Percentiles rank a stretch among this genome's conserved stretches.
Conservation (phyloP, 345 rosid species). For the Brassica carinata region DNA sequence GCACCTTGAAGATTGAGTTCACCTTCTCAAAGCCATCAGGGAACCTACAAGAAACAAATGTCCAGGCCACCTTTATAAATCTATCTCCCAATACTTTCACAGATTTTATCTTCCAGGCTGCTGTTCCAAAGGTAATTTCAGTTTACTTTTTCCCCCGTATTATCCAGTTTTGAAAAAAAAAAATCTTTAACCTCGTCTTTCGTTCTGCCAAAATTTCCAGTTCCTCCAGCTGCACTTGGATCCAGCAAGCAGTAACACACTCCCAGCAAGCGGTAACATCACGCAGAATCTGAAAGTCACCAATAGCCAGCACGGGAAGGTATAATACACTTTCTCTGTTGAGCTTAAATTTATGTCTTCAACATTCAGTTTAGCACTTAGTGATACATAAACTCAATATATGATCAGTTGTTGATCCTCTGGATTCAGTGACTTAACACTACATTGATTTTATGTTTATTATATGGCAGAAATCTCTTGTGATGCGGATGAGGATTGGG, state of each 20-base stretch:
- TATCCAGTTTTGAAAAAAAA: neutral
- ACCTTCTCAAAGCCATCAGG: conserved; percentile 77
- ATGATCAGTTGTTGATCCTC: neutral
- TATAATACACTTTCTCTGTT: conserved; percentile 33
- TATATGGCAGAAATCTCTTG: conserved; percentile 79
- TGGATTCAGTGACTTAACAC: conserved; percentile 10
- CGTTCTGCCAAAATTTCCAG: conserved; percentile 45
- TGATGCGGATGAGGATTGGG: conserved; percentile 89
- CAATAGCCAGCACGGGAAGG: conserved; percentile 99
- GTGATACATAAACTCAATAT: conserved; percentile 8
- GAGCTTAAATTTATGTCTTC: neutral
- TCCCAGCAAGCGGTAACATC: conserved; percentile 64
- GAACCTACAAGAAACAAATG: conserved; percentile 63
- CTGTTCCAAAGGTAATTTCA: conserved; percentile 86
- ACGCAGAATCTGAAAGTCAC: conserved; percentile 73
- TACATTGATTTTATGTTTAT: conserved; percentile 22
- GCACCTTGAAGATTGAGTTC: conserved; percentile 74
- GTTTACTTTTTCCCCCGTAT: neutral
- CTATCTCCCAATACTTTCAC: conserved; percentile 61
- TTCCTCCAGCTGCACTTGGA: conserved; percentile 95
- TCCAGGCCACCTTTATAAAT: conserved; percentile 78
- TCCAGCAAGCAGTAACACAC: conserved; percentile 79
- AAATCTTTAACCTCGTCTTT: conserved; percentile 19
- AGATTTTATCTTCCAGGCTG: conserved; percentile 93
- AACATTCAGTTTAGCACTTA: conserved; percentile 3